Conservation (phyloP, 371 early-diverging fungal species). For the Entomophthora muscae region DNA sequence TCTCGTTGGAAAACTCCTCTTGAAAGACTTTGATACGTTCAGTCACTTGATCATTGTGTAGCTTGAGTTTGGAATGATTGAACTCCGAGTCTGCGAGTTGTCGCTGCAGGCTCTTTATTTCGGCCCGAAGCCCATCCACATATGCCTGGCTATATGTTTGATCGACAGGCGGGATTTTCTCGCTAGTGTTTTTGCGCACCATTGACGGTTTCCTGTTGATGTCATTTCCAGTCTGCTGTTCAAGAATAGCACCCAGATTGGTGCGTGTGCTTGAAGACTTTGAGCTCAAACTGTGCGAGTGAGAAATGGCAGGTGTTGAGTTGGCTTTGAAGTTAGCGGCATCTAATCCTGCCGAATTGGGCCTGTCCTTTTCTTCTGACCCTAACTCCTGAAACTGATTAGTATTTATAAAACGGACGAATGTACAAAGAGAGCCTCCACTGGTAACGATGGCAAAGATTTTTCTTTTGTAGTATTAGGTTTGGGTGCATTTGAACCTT, state of each 20-base stretch:
- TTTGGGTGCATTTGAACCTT: background rate
- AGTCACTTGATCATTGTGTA: conserved; percentile 9
- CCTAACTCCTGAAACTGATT: background rate
- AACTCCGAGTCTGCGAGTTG: conserved; percentile 11
- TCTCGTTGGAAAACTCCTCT: conserved; percentile 11
- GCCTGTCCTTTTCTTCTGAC: background rate
- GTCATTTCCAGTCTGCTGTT: background rate
- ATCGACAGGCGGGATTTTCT: background rate
- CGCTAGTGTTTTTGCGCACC: background rate
- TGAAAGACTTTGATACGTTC: conserved; percentile 10
- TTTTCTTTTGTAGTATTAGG: conserved; percentile 9
- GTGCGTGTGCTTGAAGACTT: background rate
- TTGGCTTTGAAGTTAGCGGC: background rate
- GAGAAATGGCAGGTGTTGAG: background rate
- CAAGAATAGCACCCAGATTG: background rate
- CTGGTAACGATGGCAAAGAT: conserved; percentile 13
- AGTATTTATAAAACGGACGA: background rate
- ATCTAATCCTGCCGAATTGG: background rate
- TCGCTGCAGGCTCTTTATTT: conserved; percentile 9
- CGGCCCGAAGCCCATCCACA: conserved; percentile 10
- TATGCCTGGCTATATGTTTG: background rate
- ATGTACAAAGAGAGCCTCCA: conserved; percentile 9
- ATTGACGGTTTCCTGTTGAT: background rate
- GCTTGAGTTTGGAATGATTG: conserved; percentile 11
- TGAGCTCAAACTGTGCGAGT: background rate